Conservation (phyloP, 805 yeast species). For the Sugiyamaella floridensis region DNA sequence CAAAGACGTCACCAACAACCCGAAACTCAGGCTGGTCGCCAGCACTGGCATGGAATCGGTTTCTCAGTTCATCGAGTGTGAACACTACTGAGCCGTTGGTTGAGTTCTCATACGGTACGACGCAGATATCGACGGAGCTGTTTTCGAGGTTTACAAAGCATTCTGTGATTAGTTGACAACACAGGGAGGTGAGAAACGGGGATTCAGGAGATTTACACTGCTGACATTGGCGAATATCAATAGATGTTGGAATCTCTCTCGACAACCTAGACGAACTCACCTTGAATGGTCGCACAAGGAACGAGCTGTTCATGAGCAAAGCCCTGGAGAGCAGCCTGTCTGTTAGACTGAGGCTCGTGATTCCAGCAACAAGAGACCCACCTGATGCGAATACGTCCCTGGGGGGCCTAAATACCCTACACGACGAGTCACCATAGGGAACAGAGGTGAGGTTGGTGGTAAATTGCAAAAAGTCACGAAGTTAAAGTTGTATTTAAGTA, state of each 20-base stretch:
- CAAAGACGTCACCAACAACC: conserved; percentile 74
- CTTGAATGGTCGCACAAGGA: conserved; percentile 22
- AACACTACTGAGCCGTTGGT: conserved; percentile 89
- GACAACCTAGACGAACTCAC: conserved; percentile 32
- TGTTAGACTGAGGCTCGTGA: conserved; percentile 1
- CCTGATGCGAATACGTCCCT: conserved; percentile 93
- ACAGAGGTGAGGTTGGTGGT: not conserved
- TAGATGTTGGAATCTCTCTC: no score
- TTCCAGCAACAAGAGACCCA: conserved; percentile 16
- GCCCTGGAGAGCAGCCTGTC: conserved; percentile 45
- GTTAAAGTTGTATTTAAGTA: not conserved
- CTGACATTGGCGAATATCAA: conserved; percentile 21
- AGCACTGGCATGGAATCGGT: conserved; percentile 22
- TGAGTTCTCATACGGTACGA: conserved; percentile 89
- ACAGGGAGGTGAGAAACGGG: no score
- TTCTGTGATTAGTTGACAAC: conserved; percentile 43
- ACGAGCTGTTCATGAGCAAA: conserved; percentile 27
- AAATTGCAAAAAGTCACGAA: not conserved
- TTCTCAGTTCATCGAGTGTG: conserved; percentile 75
- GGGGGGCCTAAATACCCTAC: conserved; percentile 76
- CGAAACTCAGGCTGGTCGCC: conserved; percentile 34
- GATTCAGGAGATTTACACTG: no score
- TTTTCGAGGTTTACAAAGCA: conserved; percentile 54
- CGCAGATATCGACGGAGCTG: conserved; percentile 54
- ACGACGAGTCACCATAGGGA: not conserved